Percentiles rank a stretch among this genome's conserved stretches.
These are phyloP conservation scores for Raffaelea deltoideospora DNA, from an alignment of 2,329 filamentous ascomycete species.

Conservation along the genomic window DNA sequence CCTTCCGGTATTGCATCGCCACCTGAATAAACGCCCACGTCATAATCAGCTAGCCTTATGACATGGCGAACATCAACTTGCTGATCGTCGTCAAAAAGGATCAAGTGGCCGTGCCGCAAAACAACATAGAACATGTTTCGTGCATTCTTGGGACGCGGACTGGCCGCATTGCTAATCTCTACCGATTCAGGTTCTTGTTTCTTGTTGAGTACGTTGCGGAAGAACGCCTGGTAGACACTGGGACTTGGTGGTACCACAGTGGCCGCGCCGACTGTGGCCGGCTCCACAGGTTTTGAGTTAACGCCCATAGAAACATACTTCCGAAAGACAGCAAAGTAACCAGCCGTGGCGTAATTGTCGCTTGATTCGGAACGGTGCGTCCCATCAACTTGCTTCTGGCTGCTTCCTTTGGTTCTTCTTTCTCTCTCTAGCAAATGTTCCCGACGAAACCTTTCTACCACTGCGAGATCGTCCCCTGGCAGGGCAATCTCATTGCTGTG, in stretches of 20 bases:
- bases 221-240: constrained; percentile 97
- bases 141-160: constrained; percentile 45
- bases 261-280: constrained; percentile 58
- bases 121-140: constrained; percentile 92
- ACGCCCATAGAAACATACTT: constrained; percentile 86
- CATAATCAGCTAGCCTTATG: constrained; percentile 78
- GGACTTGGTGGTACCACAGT: constrained; percentile 68
- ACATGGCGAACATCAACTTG: constrained; percentile 94
- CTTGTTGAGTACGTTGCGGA: constrained; percentile 85
- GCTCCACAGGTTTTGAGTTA: constrained; percentile 83
- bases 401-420: constrained; percentile 40
- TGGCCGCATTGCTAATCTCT: constrained; percentile 30
- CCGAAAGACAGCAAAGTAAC: constrained; percentile 88
- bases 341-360: constrained; percentile 60
- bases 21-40: constrained; percentile 62
- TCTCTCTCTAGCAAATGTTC: not conserved
- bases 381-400: constrained; percentile 42
- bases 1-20: constrained; percentile 68
- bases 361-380: constrained; percentile 37
- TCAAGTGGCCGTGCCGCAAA: constrained; percentile 83
- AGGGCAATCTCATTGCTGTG: constrained; percentile 24
- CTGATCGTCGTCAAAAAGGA: constrained; percentile 93
- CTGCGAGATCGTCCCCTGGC: constrained; percentile 48
- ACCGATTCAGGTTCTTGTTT: constrained; percentile 27
- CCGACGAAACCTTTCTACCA: constrained; percentile 31